Base-by-base conservation (phyloP, 2,329 filamentous ascomycete species). In the Calonectria hawksworthii region DNA sequence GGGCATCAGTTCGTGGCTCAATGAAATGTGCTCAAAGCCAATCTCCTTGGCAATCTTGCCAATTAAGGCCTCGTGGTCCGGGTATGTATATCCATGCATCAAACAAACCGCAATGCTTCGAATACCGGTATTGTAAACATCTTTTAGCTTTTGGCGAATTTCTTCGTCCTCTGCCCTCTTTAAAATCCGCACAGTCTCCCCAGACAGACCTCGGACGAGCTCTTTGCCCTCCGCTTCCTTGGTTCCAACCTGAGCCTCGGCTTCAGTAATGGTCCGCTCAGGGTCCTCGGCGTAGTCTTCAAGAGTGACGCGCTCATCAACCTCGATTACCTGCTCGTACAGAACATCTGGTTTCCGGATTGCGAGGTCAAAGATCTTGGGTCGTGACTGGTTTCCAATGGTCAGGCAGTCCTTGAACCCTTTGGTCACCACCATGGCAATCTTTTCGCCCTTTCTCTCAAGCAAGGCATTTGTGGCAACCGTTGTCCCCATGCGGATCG, bases 401-500 rank as follows among this genome's bases (percentile, higher is more conserved):
- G 93, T 90, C 30, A 98, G 87, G 79, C 95, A 98, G 84, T 98
- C 96, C 79, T 92, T 93, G 88, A 98, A 98, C 0, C 96, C 96
- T 78, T 93, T 93, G 1, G 95, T 98, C 14, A 98, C 95, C 1
- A 98, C 92, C 85, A 98, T 90, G 18, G 95, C 96, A 82, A 97
- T 96, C 79, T 92, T 92, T 86, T 98, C 96, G 63, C 96, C 96
- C 85, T 98, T 98, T 73, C 96, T 89, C 85, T 98, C 96, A 2
- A 98, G 89, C 71, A 98, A 86, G 0, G 96, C 96, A 84, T 98
- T 98, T 0, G 96, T 98, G 13, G 96, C 96, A 16, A 98, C 96
- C 0, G 96, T 98, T 1, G 96, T 98, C 56, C 96, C 96, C 96
- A 98, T 98, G 63, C 96, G 93, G 83, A 98, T 98, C 70, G 94